These are phyloP conservation scores for Dittrichia graveolens DNA, from an alignment of 129 eudicot species.

Conservation along the genomic window DNA sequence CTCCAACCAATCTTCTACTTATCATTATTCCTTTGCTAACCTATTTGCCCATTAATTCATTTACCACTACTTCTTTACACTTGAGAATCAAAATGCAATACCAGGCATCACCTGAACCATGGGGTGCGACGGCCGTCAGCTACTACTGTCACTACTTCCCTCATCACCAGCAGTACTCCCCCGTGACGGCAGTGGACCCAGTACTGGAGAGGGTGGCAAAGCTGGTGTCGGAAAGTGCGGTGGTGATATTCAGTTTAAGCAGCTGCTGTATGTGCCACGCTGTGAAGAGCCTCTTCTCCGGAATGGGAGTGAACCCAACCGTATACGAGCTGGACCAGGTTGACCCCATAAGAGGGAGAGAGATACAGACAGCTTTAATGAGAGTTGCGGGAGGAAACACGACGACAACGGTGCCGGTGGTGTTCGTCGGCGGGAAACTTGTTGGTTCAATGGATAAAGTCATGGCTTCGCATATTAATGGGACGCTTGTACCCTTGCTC, in stretches of 20 bases:
- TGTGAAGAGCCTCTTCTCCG: neutral
- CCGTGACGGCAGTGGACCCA: neutral
- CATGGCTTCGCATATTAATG: neutral
- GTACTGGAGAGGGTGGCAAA: conserved; percentile 1
- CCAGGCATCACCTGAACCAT: neutral
- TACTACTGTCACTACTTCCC: neutral
- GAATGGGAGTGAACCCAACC: conserved; percentile 11
- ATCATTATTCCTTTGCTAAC: too few species aligned
- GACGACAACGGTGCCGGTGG: neutral
- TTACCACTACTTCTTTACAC: too few species aligned
- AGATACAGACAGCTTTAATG: neutral
- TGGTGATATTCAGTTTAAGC: conserved; percentile 14
- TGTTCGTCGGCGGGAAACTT: neutral
- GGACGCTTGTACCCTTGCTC: neutral
- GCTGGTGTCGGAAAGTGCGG: conserved; percentile 1
- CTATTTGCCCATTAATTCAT: too few species aligned
- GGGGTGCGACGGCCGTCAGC: neutral
- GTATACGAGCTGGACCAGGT: neutral
- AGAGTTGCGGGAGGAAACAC: neutral
- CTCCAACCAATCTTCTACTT: too few species aligned
- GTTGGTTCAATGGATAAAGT: conserved; percentile 3
- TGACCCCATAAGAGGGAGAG: neutral
- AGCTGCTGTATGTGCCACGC: conserved; percentile 1
- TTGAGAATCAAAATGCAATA: neutral
- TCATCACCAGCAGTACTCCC: neutral